Base-by-base conservation (phyloP, 1,284 basidiomycete genomes). In the Filobasidium uniguttulatum region DNA sequence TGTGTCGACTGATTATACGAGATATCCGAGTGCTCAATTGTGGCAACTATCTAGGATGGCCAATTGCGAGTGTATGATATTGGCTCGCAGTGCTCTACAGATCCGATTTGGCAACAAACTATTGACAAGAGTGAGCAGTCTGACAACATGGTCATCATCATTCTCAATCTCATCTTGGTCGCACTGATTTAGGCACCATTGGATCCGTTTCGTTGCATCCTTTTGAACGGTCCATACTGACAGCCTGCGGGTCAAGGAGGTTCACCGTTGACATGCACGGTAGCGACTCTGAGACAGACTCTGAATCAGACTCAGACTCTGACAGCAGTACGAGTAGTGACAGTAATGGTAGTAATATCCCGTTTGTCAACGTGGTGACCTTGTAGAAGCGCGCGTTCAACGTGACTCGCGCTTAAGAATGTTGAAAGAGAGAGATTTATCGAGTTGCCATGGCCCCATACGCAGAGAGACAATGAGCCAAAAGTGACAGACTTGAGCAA, bases 181-280 rank as follows among this genome's bases (percentile, higher is more conserved):
- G n/a, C 9, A 12, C 3, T 31, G 10, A 19, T 14, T 14, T 48
- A 69, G 67, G 64, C 35, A 59, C 62, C 3, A 55, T 69, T 14
- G 59, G 58, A 28, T 62, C 62, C 3, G 62, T 67, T 0, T 62
- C 66, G 52, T 58, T 66, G 20, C 65, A 68, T 49, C 62, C 68
- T 0, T 62, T 56, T 47, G 45, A 62, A 19, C 65, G 66, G 0
- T 50, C 60, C 5, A 47, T 68, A 4, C 55, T 69, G 31, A 59
- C 60, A 2, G 35, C 46, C 3, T 34, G 28, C 19, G 54, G 54
- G 10, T 49, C 50, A 14, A 30, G 54, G n/a, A n/a, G n/a, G 14
- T 8, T 10, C n/a, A 26, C 25, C 6, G 6, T n/a, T 3, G 15
- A 19, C 37, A 14, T 17, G 4, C 22, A 19, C n/a, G 20, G 25